A percentile compares a stretch with the other conserved stretches of the same genome.
Evolutionary conservation across 345 rosid genomes (phyloP).

Genomic region (Populus nigra): DNA sequence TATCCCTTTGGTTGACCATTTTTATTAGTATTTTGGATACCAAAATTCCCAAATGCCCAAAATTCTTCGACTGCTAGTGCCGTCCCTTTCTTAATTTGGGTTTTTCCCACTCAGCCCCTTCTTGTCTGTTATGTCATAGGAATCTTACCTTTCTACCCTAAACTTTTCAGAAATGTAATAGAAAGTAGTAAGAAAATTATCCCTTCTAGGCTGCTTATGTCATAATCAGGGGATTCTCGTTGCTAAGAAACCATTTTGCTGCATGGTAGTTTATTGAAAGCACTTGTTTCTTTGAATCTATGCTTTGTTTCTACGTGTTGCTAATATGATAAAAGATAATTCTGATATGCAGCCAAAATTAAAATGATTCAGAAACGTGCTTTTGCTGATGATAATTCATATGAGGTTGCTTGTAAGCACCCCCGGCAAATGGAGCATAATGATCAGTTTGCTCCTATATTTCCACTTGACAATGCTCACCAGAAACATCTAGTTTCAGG

Average conservation of each 20-base stretch:
- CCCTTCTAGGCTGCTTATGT: not conserved
- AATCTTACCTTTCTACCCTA: not conserved
- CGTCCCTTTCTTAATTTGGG: not conserved
- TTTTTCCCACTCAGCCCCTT: not conserved
- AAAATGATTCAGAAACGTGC: conserved; percentile 57
- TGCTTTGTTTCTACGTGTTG: not conserved
- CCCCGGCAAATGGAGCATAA: conserved; percentile 36
- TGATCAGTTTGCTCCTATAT: conserved; percentile 18
- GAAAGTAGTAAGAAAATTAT: not conserved
- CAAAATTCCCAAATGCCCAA: not conserved
- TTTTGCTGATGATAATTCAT: conserved; percentile 40
- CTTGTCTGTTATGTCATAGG: not conserved
- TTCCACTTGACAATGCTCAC: conserved; percentile 15
- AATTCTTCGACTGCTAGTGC: not conserved
- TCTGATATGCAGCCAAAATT: conserved; percentile 7
- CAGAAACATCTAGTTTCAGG: conserved; percentile 33
- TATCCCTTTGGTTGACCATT: not conserved
- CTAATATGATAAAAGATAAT: not conserved
- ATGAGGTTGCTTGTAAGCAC: conserved; percentile 43
- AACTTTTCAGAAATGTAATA: not conserved
- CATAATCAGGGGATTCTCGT: not conserved
- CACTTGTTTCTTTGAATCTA: not conserved
- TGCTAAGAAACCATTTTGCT: not conserved
- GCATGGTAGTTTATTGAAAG: not conserved
- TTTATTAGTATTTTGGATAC: not conserved